Conservation (phyloP, 2,329 filamentous ascomycete genomes). For the Sphaerulina vaccinii region DNA sequence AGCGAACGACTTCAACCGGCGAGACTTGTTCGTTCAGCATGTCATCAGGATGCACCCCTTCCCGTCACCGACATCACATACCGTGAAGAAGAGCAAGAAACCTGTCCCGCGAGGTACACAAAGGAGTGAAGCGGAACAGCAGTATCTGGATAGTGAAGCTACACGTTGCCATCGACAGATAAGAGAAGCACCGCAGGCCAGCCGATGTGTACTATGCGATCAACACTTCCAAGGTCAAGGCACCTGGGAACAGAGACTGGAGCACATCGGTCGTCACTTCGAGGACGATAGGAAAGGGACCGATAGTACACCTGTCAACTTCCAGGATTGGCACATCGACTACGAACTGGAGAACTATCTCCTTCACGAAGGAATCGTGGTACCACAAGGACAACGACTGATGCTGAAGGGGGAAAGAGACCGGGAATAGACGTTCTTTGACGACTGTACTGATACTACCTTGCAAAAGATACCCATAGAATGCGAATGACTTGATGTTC, state of each 20-base stretch:
- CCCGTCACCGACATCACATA: slow-evolving; percentile 59
- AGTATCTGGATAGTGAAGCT: slow-evolving; percentile 48
- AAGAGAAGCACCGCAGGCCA: slow-evolving; percentile 60
- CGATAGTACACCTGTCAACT: slow-evolving; percentile 27
- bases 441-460: no score
- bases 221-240: slow-evolving; percentile 61
- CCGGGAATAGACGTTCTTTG: no score
- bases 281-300: slow-evolving; percentile 54
- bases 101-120: no score
- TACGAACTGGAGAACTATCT: slow-evolving; percentile 41
- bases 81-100: slow-evolving; percentile 79
- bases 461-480: no score
- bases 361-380: slow-evolving; percentile 40
- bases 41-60: slow-evolving; percentile 79
- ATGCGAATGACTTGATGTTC: no score
- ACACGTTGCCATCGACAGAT: slow-evolving; percentile 63
- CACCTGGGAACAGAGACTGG: slow-evolving; percentile 80
- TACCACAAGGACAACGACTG: not conserved
- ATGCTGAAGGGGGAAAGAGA: no score
- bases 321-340: slow-evolving; percentile 40
- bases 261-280: slow-evolving; percentile 80
- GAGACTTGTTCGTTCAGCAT: slow-evolving; percentile 89
- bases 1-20: slow-evolving; percentile 79
- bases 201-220: slow-evolving; percentile 65
- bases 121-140: slow-evolving; percentile 22